Conservation (phyloP, 176 grass and related monocot species). For the Hsuehochloa calcarea region DNA sequence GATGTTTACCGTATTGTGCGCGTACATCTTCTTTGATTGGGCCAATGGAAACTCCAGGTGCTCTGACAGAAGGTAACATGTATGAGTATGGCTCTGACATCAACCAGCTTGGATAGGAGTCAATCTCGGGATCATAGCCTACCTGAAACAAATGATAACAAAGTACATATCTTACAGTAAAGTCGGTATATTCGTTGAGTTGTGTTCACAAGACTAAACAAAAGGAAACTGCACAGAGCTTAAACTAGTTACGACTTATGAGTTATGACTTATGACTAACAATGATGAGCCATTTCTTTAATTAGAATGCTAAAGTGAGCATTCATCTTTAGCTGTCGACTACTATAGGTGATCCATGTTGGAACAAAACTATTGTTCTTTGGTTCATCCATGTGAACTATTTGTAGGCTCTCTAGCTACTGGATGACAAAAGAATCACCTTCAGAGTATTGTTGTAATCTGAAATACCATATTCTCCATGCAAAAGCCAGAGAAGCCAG, state of each 20-base stretch:
- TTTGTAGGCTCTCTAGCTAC: not conserved
- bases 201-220: not conserved
- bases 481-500: slow-evolving; percentile 89
- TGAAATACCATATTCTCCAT: slow-evolving; percentile 60
- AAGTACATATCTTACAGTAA: not conserved
- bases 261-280: not conserved
- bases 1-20: slow-evolving; percentile 51
- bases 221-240: not conserved
- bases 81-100: slow-evolving; percentile 55
- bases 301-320: not conserved
- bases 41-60: slow-evolving; percentile 54
- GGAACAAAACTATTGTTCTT: not conserved
- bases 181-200: not conserved
- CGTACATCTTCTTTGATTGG: slow-evolving; percentile 56
- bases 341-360: not conserved
- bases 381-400: not conserved
- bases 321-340: not conserved
- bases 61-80: slow-evolving; percentile 62
- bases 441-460: slow-evolving; percentile 90
- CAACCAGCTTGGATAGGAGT: slow-evolving; percentile 75
- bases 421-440: slow-evolving; percentile 20
- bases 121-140: slow-evolving; percentile 69
- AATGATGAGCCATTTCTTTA: not conserved
- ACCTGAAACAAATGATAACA: slow-evolving; percentile 30
- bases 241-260: not conserved